A percentile compares a stretch with the other conserved stretches of the same genome.
These are phyloP conservation scores for Blastocystis sp. DNA, from an alignment of 352 stramenopile genomes.

Conservation along the genomic window DNA sequence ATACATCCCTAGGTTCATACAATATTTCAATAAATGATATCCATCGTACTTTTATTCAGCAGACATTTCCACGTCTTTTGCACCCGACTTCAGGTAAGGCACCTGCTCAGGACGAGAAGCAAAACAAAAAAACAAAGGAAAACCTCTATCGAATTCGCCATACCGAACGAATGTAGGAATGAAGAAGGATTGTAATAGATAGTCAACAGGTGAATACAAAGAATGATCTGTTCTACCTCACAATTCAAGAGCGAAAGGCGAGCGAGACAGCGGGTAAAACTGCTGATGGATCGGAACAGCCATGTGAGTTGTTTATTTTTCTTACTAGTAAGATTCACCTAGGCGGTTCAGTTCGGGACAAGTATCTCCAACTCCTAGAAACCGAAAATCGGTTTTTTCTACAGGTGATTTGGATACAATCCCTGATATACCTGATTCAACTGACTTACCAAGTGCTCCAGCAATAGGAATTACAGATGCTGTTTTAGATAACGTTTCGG, in stretches of 20 bases:
- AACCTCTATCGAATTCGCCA: not conserved
- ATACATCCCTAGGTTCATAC: not conserved
- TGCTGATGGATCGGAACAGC: not conserved
- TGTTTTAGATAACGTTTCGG: constrained; percentile 6
- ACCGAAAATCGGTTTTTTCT: too few species aligned
- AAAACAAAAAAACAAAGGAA: not conserved
- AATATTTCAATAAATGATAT: not conserved
- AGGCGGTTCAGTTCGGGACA: too few species aligned
- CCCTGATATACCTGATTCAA: not conserved
- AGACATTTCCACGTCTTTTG: not conserved
- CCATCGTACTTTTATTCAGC: not conserved
- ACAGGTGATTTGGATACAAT: not conserved
- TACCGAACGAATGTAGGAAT: constrained; percentile 2
- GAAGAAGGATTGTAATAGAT: not conserved
- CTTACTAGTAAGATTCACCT: too few species aligned
- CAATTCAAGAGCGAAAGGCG: not conserved
- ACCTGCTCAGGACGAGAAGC: not conserved
- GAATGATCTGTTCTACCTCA: not conserved
- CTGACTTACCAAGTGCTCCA: not conserved
- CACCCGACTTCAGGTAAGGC: not conserved
- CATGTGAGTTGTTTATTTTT: not conserved
- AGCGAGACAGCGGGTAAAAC: not conserved
- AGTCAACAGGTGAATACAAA: not conserved
- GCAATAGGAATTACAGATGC: not conserved
- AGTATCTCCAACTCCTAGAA: too few species aligned